Evolutionary conservation across 495 filamentous ascomycete species (phyloP), one percentile per base, ranked within the genome.

Genomic region (Tetracladium marchalianum): DNA sequence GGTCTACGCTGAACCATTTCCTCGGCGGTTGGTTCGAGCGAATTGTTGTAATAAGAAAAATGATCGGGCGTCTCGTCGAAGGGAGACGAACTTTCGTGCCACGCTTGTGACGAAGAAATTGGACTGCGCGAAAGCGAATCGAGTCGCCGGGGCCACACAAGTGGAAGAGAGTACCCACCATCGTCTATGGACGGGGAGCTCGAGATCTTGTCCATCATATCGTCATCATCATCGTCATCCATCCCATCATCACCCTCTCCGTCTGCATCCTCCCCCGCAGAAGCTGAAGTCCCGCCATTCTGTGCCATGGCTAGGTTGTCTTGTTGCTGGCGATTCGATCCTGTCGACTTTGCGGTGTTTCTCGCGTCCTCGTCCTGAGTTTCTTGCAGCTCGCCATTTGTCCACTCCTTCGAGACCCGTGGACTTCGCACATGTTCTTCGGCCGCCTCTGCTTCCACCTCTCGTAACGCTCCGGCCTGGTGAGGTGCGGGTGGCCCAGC

Each of bases 161-260:
- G 41, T 35, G 41, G 66, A 70, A 46, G 69, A 64, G 54, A 64
- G 57, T 52, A 88, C 89, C 70, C 77, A 98, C 92, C 92, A 76
- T 99, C 93, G 65, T 92, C 87, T 63, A 99, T 99, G 44, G 90
- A 96, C 51, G 92, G 92, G 52, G 90, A 95, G 64, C 90, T 96
- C 40, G 89, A 95, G 39, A 98, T 94, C 66, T 90, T 90, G 69
- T 96, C 92, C 82, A 90, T 86, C 71, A 86, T 69, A 70, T 90
- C 85, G 60, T 97, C 92, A 53, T 86, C 82, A 7, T 27, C 22
- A 27, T 27, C 22, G 3, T 27, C 22, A 57, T 95, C 90, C 62
- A 86, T 61, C 45, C 78, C 69, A 52, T 85, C 81, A 58, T 90
- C 87, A 42, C 74, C 76, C 53, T 88, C 89, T 33, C 76, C 72